phyloP scores from a whole-genome alignment of 805 yeast genomes.

The Scheffersomyces amazonensis region DNA sequence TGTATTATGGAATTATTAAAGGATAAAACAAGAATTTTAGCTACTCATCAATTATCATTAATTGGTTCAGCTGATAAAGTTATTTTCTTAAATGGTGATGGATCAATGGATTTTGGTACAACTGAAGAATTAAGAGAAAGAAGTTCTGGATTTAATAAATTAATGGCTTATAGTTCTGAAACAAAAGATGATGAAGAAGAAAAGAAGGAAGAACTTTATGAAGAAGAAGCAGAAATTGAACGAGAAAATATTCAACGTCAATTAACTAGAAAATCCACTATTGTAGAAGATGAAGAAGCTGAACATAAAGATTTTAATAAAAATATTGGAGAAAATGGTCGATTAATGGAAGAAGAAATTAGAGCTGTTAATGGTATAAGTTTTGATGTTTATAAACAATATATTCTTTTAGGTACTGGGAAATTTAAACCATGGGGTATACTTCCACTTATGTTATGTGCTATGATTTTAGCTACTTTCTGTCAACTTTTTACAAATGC shows the following conservation, averaged over 20 bases:
- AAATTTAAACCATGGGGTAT: slow-evolving; percentile 25
- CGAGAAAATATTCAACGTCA: slow-evolving; percentile 14
- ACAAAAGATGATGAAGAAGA: slow-evolving; percentile 15
- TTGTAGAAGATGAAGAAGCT: slow-evolving; percentile 23
- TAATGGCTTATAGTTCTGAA: slow-evolving; percentile 23
- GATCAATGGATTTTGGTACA: slow-evolving; percentile 28
- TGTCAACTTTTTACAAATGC: slow-evolving; percentile 60
- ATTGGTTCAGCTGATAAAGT: slow-evolving; percentile 31
- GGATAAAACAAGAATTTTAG: slow-evolving; percentile 31
- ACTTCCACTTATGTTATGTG: slow-evolving; percentile 16
- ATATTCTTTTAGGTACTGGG: slow-evolving; percentile 57
- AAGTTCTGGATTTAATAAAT: slow-evolving; percentile 23
- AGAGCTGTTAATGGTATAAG: slow-evolving; percentile 56
- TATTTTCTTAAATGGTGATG: slow-evolving; percentile 30
- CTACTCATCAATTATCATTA: slow-evolving; percentile 34
- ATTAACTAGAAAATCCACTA: slow-evolving; percentile 8
- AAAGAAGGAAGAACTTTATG: slow-evolving; percentile 7
- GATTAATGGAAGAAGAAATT: slow-evolving; percentile 46
- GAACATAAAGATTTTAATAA: slow-evolving; percentile 26
- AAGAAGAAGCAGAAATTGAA: slow-evolving; percentile 10
- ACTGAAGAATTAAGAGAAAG: slow-evolving; percentile 18
- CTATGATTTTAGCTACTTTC: slow-evolving; percentile 42
- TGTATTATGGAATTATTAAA: slow-evolving; percentile 26
- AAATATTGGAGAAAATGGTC: slow-evolving; percentile 20
- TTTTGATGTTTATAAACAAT: slow-evolving; percentile 46